Percentiles rank a stretch among this genome's conserved stretches.
Evolutionary conservation across 306 rosid species (phyloP).

Genomic region (Prunus salicina): DNA sequence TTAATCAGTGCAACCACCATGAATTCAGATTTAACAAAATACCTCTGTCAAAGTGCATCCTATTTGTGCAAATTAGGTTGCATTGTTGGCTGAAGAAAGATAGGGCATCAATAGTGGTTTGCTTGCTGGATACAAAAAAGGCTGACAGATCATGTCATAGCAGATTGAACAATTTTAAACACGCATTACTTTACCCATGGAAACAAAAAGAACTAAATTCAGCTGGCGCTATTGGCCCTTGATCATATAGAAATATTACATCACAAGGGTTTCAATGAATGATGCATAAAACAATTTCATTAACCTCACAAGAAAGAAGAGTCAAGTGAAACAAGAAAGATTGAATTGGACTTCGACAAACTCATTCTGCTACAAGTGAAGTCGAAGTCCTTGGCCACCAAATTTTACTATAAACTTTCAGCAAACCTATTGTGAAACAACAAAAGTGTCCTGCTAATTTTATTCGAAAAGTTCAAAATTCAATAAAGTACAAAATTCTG

Average conservation of each 20-base stretch:
- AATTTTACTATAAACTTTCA: not conserved
- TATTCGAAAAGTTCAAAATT: not conserved
- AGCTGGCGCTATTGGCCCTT: not conserved
- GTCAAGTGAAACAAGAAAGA: not conserved
- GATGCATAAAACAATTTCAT: not conserved
- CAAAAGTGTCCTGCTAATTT: not conserved
- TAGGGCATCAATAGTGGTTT: not conserved
- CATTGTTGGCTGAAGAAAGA: too few relatives aligned
- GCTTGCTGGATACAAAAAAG: not conserved
- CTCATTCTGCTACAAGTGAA: not conserved
- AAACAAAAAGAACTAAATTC: not conserved
- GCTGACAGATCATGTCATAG: not conserved
- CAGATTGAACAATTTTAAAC: not conserved
- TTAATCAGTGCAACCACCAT: too few relatives aligned
- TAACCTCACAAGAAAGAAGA: not conserved
- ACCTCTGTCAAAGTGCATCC: not conserved
- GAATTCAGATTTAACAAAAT: not conserved
- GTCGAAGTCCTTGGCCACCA: not conserved
- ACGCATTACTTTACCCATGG: too few relatives aligned
- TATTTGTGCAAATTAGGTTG: not conserved
- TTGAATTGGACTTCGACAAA: not conserved
- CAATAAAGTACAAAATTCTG: not conserved
- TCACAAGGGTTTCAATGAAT: not conserved
- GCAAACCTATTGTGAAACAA: not conserved
- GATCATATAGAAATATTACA: not conserved